phyloP scores from a whole-genome alignment of 2,329 filamentous ascomycete species.

The Nigrospora sphaerica region DNA sequence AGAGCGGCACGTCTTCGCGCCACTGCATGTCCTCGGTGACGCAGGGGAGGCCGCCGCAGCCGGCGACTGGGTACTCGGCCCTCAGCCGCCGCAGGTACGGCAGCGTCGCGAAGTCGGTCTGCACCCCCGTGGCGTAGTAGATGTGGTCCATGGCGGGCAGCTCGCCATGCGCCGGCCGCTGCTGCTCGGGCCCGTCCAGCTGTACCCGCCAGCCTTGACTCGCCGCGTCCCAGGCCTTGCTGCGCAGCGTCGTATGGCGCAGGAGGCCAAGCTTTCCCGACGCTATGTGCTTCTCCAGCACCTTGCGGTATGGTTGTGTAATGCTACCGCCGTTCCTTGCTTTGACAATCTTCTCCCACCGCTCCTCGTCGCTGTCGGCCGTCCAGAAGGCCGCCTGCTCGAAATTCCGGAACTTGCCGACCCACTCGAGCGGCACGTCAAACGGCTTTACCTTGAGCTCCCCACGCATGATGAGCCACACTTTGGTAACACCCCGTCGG shows the following conservation, averaged over 20 bases:
- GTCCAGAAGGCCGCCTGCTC: constrained; percentile 73
- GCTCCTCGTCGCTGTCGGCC: constrained; percentile 63
- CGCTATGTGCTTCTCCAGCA: constrained; percentile 53
- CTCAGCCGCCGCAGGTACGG: constrained; percentile 55
- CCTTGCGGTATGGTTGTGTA: constrained; percentile 59
- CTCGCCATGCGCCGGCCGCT: constrained; percentile 39
- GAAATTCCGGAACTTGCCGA: constrained; percentile 74
- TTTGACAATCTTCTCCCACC: constrained; percentile 55
- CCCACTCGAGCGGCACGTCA: constrained; percentile 70
- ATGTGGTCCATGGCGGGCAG: constrained; percentile 57
- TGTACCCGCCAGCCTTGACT: constrained; percentile 36
- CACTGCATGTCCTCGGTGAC: constrained; percentile 73
- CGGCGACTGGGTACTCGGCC: constrained; percentile 52
- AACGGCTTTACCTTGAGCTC: constrained; percentile 62
- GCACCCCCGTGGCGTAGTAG: constrained; percentile 69
- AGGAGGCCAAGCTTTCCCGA: constrained; percentile 46
- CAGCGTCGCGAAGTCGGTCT: constrained; percentile 53
- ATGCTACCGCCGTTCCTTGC: constrained; percentile 73
- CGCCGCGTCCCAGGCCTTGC: constrained; percentile 39
- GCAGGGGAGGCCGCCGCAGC: constrained; percentile 61
- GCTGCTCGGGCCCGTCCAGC: constrained; percentile 6
- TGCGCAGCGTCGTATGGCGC: constrained; percentile 48
- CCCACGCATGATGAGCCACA: constrained; percentile 64
- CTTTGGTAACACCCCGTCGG: constrained; percentile 55
- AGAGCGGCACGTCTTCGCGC: constrained; percentile 65